These are phyloP conservation scores for Selaginella moellendorffii DNA, from an alignment of 75 land plant genomes.

Conservation along the genomic window DNA sequence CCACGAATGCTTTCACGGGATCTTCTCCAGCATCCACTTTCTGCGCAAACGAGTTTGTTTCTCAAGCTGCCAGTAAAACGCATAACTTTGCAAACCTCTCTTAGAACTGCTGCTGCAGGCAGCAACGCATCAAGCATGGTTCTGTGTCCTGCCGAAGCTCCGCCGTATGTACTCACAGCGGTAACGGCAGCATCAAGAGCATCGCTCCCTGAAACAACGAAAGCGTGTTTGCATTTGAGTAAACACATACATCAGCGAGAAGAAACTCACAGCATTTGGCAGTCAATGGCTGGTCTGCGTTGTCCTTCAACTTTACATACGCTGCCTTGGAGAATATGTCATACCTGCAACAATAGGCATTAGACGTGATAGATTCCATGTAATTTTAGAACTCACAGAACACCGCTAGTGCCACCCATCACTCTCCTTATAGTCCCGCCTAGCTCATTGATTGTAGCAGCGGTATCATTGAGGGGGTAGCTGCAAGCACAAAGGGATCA, in stretches of 20 bases:
- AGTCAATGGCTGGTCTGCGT: slow-evolving; percentile 12
- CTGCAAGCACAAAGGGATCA: slow-evolving; percentile 25
- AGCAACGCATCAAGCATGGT: slow-evolving; percentile 89
- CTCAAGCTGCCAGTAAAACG: too few relatives aligned
- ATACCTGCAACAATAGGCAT: slow-evolving; percentile 79
- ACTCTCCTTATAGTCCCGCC: slow-evolving; percentile 63
- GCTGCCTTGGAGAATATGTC: slow-evolving; percentile 78
- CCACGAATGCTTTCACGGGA: slow-evolving; percentile 53
- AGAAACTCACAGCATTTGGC: slow-evolving; percentile 48
- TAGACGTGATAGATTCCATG: too few relatives aligned
- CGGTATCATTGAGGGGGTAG: slow-evolving; percentile 90
- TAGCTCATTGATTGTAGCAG: slow-evolving; percentile 77
- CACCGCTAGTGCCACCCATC: slow-evolving; percentile 98
- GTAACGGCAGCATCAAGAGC: slow-evolving; percentile 75
- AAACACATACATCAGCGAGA: background rate
- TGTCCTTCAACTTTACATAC: slow-evolving; percentile 48
- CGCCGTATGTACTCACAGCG: slow-evolving; percentile 91
- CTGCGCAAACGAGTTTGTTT: slow-evolving; percentile 23
- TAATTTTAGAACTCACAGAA: slow-evolving; percentile 61
- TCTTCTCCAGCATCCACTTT: slow-evolving; percentile 57
- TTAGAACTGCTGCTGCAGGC: slow-evolving; percentile 51
- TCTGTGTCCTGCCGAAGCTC: slow-evolving; percentile 74
- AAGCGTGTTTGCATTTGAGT: background rate
- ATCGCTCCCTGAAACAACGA: slow-evolving; percentile 44
- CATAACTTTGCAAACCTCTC: slow-evolving; percentile 44